Base-by-base conservation (phyloP, 257 asterid genomes). In the Solanum etuberosum region DNA sequence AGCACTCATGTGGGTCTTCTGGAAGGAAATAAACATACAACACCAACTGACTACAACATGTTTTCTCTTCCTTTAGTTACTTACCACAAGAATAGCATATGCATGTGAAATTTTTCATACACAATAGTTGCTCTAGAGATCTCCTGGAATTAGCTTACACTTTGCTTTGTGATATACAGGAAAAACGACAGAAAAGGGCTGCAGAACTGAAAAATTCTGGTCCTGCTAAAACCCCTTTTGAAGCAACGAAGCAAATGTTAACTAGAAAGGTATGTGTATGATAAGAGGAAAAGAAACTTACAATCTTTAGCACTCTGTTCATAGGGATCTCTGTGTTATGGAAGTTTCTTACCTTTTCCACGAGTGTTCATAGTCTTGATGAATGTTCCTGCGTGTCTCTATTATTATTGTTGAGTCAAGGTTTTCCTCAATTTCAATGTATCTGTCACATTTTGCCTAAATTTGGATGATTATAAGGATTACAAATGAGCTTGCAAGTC, bases 131-230 rank as follows among this genome's bases (percentile, higher is more conserved):
- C 83, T 74, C 48, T 38, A 23, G n/a, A n/a, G n/a, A 70, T 61
- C 51, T 48, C 7, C 3, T 32, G 51, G 40, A 7, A 35, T 63
- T 86, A 87, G 74, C 38, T 73, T 82, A 84, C 21, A 57, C n/a
- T 70, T 77, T 34, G 14, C 40, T 73, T 34, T 37, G 23, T 42
- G 27, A 38, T 88, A 57, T 89, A 78, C 95, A 95, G 98, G 95
- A 91, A 90, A 93, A 86, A 38, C 92, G 88, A 88, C 98, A 90
- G 91, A 93, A 91, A 93, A 93, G 98, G 80, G 94, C 97, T 65
- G 93, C 92, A 18, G 98, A 94, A 35, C 20, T 87, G 14, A 92
- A 92, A 88, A 92, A 87, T 72, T 34, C 91, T 6, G 92, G 87
- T 72, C 95, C 98, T 43, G 91, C 98, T 86, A 86, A 88, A 88